These are phyloP conservation scores for Penicillium hordei DNA, from an alignment of 2,329 filamentous ascomycete species.

Conservation along the genomic window DNA sequence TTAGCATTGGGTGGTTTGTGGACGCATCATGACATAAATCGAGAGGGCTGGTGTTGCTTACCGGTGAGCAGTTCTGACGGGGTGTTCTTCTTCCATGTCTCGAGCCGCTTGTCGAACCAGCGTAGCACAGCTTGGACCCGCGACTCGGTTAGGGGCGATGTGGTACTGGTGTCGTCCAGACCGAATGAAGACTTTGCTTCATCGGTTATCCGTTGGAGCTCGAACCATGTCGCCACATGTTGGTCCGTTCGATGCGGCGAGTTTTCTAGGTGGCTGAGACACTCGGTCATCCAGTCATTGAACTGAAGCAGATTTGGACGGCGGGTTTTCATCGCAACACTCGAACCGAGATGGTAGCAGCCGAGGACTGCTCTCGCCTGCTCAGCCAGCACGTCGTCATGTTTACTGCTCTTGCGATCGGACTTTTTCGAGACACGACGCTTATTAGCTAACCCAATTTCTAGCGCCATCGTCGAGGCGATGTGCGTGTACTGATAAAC, in stretches of 20 bases:
- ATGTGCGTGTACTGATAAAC: slow-evolving; percentile 56
- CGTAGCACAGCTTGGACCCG: slow-evolving; percentile 36
- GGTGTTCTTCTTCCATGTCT: slow-evolving; percentile 33
- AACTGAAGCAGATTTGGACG: slow-evolving; percentile 37
- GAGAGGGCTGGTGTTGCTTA: slow-evolving; percentile 13
- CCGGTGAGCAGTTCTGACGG: slow-evolving; percentile 32
- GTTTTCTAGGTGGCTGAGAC: slow-evolving; percentile 30
- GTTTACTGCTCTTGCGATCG: slow-evolving; percentile 16
- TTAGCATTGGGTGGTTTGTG: not conserved
- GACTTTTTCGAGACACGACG: slow-evolving; percentile 26
- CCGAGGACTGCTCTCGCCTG: slow-evolving; percentile 36
- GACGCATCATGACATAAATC: not conserved
- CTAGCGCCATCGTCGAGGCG: slow-evolving; percentile 52
- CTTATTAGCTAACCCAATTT: slow-evolving; percentile 42
- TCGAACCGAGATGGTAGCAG: slow-evolving; percentile 38
- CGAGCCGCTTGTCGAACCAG: slow-evolving; percentile 39
- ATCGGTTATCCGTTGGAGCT: slow-evolving; percentile 36
- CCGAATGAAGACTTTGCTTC: slow-evolving; percentile 39
- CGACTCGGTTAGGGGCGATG: slow-evolving; percentile 33
- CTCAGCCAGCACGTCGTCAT: slow-evolving; percentile 35
- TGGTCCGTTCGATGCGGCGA: slow-evolving; percentile 34
- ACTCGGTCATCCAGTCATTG: slow-evolving; percentile 40
- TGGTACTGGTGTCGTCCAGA: slow-evolving; percentile 37
- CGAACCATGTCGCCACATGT: slow-evolving; percentile 37
- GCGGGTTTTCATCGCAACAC: slow-evolving; percentile 40